Conservation (phyloP, 805 yeast genomes). For the Barnettozyma wickerhamii region DNA sequence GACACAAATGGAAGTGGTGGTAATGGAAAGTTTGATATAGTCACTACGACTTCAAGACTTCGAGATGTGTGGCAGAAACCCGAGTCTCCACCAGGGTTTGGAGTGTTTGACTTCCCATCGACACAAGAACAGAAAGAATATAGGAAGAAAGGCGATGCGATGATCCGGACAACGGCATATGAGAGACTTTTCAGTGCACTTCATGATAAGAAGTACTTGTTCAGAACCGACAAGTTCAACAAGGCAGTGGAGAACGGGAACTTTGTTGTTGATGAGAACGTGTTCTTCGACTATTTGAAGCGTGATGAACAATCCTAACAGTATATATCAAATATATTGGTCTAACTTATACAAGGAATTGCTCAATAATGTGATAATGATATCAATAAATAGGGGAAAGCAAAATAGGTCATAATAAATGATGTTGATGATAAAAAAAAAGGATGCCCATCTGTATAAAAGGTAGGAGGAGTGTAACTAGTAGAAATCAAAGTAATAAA, state of each 20-base stretch:
- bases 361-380: no score
- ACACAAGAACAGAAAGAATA: slow-evolving; percentile 47
- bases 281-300: slow-evolving; percentile 16
- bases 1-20: slow-evolving; percentile 11
- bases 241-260: slow-evolving; percentile 29
- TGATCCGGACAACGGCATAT: slow-evolving; percentile 36
- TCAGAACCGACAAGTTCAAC: slow-evolving; percentile 39
- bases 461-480: no score
- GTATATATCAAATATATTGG: neutral
- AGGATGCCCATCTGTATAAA: no score
- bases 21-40: slow-evolving; percentile 13
- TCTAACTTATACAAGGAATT: no score
- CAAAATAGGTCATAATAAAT: no score
- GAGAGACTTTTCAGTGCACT: slow-evolving; percentile 42
- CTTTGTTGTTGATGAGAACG: slow-evolving; percentile 27
- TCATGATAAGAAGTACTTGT: slow-evolving; percentile 38
- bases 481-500: no score
- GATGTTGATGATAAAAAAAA: no score
- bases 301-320: neutral
- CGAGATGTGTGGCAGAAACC: slow-evolving; percentile 29
- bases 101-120: slow-evolving; percentile 53
- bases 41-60: slow-evolving; percentile 23
- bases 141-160: slow-evolving; percentile 29
- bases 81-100: slow-evolving; percentile 55
- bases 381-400: no score